Evolutionary conservation across 2,329 filamentous ascomycete genomes (phyloP).

Genomic region (Colletotrichum sidae): DNA sequence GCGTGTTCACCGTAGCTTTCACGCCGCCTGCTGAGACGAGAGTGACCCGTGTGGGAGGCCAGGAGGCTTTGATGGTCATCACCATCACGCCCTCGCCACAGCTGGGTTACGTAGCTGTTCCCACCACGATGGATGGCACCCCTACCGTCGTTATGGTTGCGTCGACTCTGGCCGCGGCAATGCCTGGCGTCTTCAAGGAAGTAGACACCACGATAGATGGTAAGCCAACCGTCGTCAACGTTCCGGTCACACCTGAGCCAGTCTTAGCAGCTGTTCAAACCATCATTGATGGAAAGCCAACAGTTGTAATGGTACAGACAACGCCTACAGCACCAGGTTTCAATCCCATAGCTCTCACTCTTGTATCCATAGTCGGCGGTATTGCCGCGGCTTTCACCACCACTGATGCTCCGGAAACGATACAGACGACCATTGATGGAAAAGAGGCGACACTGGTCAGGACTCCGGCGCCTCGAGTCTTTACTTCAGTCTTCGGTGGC

Average conservation of each 20-base stretch:
- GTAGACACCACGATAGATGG: slow-evolving; percentile 9
- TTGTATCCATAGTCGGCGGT: slow-evolving; percentile 42
- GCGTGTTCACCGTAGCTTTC: slow-evolving; percentile 31
- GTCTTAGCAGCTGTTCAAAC: slow-evolving; percentile 24
- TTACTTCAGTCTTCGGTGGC: slow-evolving; percentile 43
- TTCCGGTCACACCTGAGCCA: slow-evolving; percentile 3
- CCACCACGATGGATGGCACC: slow-evolving; percentile 3
- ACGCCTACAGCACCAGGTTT: slow-evolving; percentile 40
- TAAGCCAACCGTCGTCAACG: slow-evolving; percentile 18
- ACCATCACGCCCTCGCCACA: slow-evolving; percentile 28
- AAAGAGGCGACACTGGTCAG: slow-evolving; percentile 41
- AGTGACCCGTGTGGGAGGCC: slow-evolving; percentile 23
- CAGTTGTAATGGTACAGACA: slow-evolving; percentile 36
- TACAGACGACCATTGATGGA: slow-evolving; percentile 42
- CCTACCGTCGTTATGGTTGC: slow-evolving; percentile 6
- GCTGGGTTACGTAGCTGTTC: slow-evolving; percentile 15
- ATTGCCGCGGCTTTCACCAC: slow-evolving; percentile 41
- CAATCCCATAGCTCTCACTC: slow-evolving; percentile 40
- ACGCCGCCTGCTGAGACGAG: slow-evolving; percentile 15
- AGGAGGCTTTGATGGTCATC: slow-evolving; percentile 27
- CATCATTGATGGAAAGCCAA: slow-evolving; percentile 34
- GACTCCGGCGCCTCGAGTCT: slow-evolving; percentile 41
- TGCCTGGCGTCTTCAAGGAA: background rate
- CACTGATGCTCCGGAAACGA: slow-evolving; percentile 39
- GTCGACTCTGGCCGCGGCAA: background rate